phyloP scores from a whole-genome alignment of 2,329 filamentous ascomycete species.

The Neonectria punicea region DNA sequence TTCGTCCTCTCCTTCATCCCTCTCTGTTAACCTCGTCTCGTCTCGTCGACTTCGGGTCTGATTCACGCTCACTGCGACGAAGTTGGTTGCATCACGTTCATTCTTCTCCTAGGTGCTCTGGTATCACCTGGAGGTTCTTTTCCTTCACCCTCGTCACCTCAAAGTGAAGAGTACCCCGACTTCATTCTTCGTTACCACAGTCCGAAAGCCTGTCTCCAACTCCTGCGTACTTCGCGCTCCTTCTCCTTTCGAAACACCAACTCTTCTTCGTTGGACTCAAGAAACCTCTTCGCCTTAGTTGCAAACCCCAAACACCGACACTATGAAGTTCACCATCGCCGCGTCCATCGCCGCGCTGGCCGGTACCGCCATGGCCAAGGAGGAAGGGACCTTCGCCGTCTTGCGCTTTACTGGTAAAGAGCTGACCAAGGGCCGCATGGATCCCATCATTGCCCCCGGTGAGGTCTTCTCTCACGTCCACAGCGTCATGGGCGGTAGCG shows the following conservation, averaged over 20 bases:
- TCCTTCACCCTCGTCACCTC: constrained; percentile 25
- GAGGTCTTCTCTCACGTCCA: constrained; percentile 71
- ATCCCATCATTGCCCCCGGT: constrained; percentile 76
- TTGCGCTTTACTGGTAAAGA: constrained; percentile 75
- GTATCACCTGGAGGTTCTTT: constrained; percentile 45
- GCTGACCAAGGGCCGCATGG: constrained; percentile 70
- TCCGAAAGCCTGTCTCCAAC: constrained; percentile 38
- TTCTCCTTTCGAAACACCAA: constrained; percentile 17
- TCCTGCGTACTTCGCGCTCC: constrained; percentile 16
- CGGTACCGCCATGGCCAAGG: constrained; percentile 53
- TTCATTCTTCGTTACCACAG: constrained; percentile 38
- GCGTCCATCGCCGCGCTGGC: constrained; percentile 52
- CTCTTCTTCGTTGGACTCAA: constrained; percentile 11
- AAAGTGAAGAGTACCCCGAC: constrained; percentile 20
- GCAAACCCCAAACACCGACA: constrained; percentile 15
- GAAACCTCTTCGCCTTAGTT: neutral
- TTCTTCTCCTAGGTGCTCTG: constrained; percentile 49
- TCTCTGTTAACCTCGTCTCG: constrained; percentile 37
- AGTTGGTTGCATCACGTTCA: constrained; percentile 36
- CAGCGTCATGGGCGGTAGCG: constrained; percentile 76
- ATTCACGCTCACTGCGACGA: constrained; percentile 34
- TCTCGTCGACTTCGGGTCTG: constrained; percentile 28
- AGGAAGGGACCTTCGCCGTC: constrained; percentile 70
- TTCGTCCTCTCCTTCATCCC: constrained; percentile 45
- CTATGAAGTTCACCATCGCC: constrained; percentile 50